Evolutionary conservation across 1,284 basidiomycete species (phyloP).

Genomic region (Puccinia hordei): DNA sequence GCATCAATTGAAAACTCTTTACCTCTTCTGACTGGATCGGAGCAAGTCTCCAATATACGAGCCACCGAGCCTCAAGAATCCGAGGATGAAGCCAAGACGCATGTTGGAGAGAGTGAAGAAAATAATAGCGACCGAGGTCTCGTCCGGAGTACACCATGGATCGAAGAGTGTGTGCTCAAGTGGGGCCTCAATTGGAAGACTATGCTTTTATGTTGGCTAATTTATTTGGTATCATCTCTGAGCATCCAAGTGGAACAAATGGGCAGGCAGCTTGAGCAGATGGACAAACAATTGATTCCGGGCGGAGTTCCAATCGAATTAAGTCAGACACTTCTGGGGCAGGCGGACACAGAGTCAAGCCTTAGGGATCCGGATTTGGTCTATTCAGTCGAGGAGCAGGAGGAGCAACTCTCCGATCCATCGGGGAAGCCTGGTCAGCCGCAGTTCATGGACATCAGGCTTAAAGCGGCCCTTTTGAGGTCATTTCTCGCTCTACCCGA

Average conservation of each 20-base stretch:
- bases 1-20: not conserved
- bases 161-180: conserved; percentile 12
- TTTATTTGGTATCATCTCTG: conserved; percentile 30
- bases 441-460: not conserved
- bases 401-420: not conserved
- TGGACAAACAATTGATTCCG: not conserved
- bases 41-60: not conserved
- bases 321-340: not conserved
- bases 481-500: not conserved
- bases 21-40: not conserved
- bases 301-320: not conserved
- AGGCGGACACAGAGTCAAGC: not conserved
- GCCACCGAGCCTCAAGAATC: conserved; percentile 5
- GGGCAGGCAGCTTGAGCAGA: not conserved
- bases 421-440: not conserved
- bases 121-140: not conserved
- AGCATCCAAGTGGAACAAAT: conserved; percentile 26
- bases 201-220: conserved; percentile 37
- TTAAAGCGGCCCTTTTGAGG: not conserved
- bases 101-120: not conserved
- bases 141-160: not conserved
- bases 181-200: conserved; percentile 36
- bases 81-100: not conserved
- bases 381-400: not conserved
- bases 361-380: not conserved